Conservation (phyloP, 768 basidiomycete genomes). For the Coprinopsis strossmayeri region DNA sequence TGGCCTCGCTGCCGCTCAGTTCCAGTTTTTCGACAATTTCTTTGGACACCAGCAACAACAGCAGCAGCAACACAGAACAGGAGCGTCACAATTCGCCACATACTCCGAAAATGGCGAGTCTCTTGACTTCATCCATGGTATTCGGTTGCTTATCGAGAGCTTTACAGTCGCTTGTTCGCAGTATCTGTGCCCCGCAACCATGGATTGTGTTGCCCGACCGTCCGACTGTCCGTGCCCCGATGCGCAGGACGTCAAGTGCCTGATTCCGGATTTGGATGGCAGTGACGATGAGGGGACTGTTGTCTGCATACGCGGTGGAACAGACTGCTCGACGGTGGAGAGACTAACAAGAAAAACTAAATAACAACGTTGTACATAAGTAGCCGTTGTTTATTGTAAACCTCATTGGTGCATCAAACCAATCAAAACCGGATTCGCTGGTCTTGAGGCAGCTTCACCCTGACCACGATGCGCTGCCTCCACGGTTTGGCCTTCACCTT, state of each 20-base stretch:
- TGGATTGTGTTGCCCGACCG: conserved; percentile 59
- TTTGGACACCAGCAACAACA: conserved; percentile 56
- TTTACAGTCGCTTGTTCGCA: conserved; percentile 61
- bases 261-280: conserved; percentile 56
- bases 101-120: conserved; percentile 59
- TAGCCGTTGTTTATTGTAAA: no score
- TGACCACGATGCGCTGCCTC: conserved; percentile 4
- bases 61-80: conserved; percentile 48
- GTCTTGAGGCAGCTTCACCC: not conserved
- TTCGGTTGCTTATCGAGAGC: not conserved
- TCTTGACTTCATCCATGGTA: not conserved
- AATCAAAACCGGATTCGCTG: not conserved
- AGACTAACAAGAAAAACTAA: no score
- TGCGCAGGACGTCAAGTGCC: conserved; percentile 69
- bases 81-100: conserved; percentile 56
- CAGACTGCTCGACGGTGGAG: conserved; percentile 59
- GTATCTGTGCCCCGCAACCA: conserved; percentile 71
- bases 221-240: conserved; percentile 77
- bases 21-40: conserved; percentile 75
- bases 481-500: conserved; percentile 1
- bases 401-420: not conserved
- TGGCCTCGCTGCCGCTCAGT: conserved; percentile 51
- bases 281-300: conserved; percentile 48
- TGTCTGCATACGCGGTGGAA: conserved; percentile 60
- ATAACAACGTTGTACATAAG: no score